Evolutionary conservation across 345 rosid species (phyloP), one percentile per base, ranked within the genome.

Genomic region (Mangifera indica): DNA sequence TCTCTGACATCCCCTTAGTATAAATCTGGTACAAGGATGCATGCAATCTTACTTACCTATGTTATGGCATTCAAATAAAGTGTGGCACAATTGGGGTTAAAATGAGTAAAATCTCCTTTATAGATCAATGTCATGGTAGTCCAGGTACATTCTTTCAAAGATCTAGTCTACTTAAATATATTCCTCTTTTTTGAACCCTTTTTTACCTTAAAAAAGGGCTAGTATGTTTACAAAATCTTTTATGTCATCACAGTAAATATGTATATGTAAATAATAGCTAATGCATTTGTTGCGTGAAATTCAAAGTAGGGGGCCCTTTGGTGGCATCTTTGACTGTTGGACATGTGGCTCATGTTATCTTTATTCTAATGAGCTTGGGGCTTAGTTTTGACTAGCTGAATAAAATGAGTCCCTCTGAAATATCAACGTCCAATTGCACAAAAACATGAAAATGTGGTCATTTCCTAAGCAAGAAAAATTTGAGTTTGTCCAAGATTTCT

Each of bases 261-360:
- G 5, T n/a, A n/a, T n/a, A n/a, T 10, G 0, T n/a, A n/a, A n/a
- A n/a, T n/a, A n/a, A n/a, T n/a, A n/a, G n/a, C n/a, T n/a, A 8
- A 32, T 60, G n/a, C 22, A 62, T 62, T 62, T 62, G 25, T n/a
- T 62, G 66, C 51, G 14, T n/a, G 10, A 42, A 60, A 5, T 1
- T 62, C 51, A 20, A 42, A 62, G 13, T 29, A 51, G 61, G 71
- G 72, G 49, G 67, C 60, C 65, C 32, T 7, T 55, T 24, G 12
- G 18, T 64, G 77, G 59, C 67, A 65, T 78, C 71, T 78, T 73
- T 69, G 63, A 69, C 59, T 67, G 63, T 66, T 57, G 63, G 51
- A 77, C 77, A 60, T 69, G 74, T 63, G 74, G 42, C 42, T 40
- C 66, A 20, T 20, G 29, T 62, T 3, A 10, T n/a, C 51, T 42